Evolutionary conservation across 139 green algal species (phyloP).

Genomic region (Raphidocelis subcapitata): DNA sequence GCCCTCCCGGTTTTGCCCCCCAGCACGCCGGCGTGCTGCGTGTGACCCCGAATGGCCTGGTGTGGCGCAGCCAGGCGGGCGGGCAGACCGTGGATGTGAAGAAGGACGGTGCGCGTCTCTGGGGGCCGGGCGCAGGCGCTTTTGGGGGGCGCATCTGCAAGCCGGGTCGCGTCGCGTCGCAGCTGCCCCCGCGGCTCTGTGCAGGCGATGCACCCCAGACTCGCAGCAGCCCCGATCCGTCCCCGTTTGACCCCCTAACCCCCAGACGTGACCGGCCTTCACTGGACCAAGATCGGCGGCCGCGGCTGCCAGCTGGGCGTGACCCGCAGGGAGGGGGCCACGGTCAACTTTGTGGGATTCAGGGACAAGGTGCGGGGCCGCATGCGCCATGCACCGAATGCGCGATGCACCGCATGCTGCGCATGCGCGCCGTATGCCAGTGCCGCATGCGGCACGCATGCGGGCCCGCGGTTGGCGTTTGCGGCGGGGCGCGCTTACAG

Average conservation of each 20-base stretch:
- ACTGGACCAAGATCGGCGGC: conserved; percentile 56
- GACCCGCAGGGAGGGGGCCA: conserved; percentile 17
- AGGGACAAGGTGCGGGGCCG: conserved; percentile 50
- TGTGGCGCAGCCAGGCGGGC: conserved; percentile 48
- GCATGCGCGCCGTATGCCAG: not conserved
- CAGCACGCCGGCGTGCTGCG: conserved; percentile 51
- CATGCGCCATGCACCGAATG: too few relatives aligned
- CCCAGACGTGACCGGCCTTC: conserved; percentile 69
- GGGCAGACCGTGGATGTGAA: conserved; percentile 53
- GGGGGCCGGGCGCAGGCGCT: not conserved
- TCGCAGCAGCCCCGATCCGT: not conserved
- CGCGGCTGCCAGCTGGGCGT: conserved; percentile 65
- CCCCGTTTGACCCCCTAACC: not conserved
- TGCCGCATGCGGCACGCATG: not conserved
- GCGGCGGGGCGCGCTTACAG: not conserved
- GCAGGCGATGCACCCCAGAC: not conserved
- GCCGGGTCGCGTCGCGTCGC: too few relatives aligned
- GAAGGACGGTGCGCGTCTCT: conserved; percentile 34
- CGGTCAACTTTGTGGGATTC: conserved; percentile 76
- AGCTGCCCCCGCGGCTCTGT: not conserved
- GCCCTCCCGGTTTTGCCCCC: not conserved
- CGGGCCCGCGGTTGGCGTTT: not conserved
- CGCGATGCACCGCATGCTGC: not conserved
- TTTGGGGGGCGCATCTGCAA: not conserved
- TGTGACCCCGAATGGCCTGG: conserved; percentile 37